Percentiles rank a stretch among this genome's conserved stretches.
phyloP scores from a whole-genome alignment of 106 monocot species.

The Cymbidium sinense region DNA sequence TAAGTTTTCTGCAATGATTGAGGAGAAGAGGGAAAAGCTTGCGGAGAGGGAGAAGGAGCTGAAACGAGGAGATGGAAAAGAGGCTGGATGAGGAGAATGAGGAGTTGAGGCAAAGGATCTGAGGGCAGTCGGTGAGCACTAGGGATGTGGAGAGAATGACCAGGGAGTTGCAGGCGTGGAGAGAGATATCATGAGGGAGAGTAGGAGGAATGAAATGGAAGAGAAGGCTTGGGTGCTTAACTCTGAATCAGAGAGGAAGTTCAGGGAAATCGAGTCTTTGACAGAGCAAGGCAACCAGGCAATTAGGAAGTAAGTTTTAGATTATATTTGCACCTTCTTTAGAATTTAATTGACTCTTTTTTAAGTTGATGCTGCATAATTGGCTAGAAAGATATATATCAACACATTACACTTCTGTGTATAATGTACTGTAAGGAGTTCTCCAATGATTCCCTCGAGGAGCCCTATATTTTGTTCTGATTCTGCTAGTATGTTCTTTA shows the following conservation, averaged over 20 bases:
- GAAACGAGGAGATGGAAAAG: no score
- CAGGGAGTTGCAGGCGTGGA: conserved; percentile 73
- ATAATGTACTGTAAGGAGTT: background rate
- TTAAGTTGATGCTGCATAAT: background rate
- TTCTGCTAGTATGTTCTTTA: background rate
- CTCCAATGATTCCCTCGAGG: background rate
- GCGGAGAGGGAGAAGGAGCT: conserved; percentile 35
- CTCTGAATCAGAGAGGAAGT: conserved; percentile 18
- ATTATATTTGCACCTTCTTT: background rate
- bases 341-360: background rate
- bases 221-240: conserved; percentile 73
- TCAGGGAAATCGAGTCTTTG: conserved; percentile 44
- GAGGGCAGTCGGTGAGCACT: conserved; percentile 41
- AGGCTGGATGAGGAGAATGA: conserved; percentile 46
- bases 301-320: conserved; percentile 44
- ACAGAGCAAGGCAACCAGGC: conserved; percentile 67
- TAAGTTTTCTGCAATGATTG: conserved; percentile 26
- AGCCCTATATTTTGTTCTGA: background rate
- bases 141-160: conserved; percentile 79
- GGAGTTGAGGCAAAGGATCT: conserved; percentile 44
- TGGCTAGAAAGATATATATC: background rate
- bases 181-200: conserved; percentile 55
- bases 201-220: conserved; percentile 35
- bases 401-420: background rate
- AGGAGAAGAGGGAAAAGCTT: conserved; percentile 26